Base-by-base conservation (phyloP, 2,329 filamentous ascomycete genomes). In the Coccinonectria pachysandricola region DNA sequence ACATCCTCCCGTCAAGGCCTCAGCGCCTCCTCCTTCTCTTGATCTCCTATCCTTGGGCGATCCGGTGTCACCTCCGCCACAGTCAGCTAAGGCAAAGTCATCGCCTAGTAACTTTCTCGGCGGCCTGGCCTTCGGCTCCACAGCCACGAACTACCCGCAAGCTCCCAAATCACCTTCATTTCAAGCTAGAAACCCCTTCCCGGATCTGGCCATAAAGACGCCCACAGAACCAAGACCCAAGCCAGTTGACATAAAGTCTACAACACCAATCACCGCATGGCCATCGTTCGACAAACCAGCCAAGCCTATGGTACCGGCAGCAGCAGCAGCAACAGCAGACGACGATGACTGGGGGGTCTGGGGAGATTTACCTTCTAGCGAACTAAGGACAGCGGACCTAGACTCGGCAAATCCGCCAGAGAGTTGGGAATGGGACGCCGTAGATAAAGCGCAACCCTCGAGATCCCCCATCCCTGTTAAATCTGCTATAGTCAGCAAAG, bases 291-390 rank as follows among this genome's bases (percentile, higher is more conserved):
- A 53, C n/a, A 28, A 31, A 14, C 16, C 31, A 1, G 31, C 34
- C 12, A 33, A 31, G 25, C 15, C 21, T 5, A 32, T 34, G 7
- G 29, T 31, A 18, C 24, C 23, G 14, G 29, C 24, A 20, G 26
- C 23, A 19, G 26, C 12, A 9, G 23, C 24, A 19, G 32, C 12
- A 10, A 39, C 33, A 24, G 37, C 46, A 6, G 50, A 56, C 5
- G 57, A 57, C 10, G 59, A 66, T 19, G 59, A 63, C 17, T 72
- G 68, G 69, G 59, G 53, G 8, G 55, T 59, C n/a, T 69, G 68
- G 50, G 60, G 68, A 27, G 60, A 67, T 25, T 49, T 59, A 5
- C 52, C 61, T 11, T 27, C 29, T 7, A 27, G 29, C 17, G 26
- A 38, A 19, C 31, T 26, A 14, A 43, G 40, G n/a, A 33, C 45